Conservation (phyloP, 169 alveolate species). For the Plasmodium cynomolgi region DNA sequence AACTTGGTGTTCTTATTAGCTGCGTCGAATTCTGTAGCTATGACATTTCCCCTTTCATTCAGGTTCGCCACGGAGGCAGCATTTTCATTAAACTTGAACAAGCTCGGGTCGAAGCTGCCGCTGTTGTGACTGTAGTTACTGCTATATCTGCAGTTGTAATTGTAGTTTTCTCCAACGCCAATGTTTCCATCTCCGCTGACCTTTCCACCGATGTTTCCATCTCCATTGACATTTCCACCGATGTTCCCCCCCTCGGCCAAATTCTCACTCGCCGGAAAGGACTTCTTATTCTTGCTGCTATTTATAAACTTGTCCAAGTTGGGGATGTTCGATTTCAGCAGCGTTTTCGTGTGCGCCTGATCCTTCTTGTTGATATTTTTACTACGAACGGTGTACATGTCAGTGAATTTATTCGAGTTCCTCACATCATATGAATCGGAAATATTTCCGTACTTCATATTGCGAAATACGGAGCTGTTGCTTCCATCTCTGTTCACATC, state of each 20-base stretch:
- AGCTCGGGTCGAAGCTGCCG: neutral
- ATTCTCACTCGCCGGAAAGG: neutral
- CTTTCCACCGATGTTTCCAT: too few relatives aligned
- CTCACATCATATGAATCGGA: neutral
- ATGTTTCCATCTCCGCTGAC: neutral
- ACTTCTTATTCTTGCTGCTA: neutral
- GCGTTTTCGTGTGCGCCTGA: neutral
- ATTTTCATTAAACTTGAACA: neutral
- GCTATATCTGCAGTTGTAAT: neutral
- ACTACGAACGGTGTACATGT: neutral
- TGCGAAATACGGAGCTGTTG: neutral
- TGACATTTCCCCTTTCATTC: neutral
- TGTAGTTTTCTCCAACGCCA: neutral
- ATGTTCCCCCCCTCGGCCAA: neutral
- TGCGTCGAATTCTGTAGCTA: neutral
- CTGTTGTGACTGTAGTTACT: neutral
- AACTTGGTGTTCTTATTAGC: neutral
- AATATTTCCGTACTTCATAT: neutral
- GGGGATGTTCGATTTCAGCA: conserved; percentile 6
- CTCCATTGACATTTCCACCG: neutral
- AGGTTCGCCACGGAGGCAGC: neutral
- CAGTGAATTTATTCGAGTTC: neutral
- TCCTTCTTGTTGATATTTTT: conserved; percentile 24
- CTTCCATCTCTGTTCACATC: conserved; percentile 2
- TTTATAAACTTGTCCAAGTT: conserved; percentile 11